Evolutionary conservation across 108 stramenopile genomes (phyloP).

Genomic region (Nannochloropsis salina): DNA sequence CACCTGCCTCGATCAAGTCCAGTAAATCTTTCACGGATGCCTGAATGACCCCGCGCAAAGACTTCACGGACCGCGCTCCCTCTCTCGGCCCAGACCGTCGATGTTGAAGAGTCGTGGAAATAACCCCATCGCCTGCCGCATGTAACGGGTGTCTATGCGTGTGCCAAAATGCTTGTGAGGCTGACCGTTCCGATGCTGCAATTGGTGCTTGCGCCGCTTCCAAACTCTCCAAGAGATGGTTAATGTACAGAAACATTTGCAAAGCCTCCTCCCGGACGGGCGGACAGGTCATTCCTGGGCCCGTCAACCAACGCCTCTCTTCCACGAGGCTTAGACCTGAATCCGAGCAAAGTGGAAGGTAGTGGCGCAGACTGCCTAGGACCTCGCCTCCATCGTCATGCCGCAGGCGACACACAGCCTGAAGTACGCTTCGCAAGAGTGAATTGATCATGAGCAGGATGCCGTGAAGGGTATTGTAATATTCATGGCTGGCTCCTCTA

Average conservation of each 20-base stretch:
- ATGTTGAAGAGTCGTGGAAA: too few species aligned
- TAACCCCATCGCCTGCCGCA: too few species aligned
- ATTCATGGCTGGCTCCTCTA: neutral
- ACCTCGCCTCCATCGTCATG: neutral
- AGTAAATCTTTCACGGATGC: neutral
- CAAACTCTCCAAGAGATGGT: neutral
- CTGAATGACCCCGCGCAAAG: neutral
- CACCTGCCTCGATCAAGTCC: neutral
- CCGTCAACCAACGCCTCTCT: neutral
- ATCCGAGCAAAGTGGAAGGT: neutral
- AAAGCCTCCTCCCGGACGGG: neutral
- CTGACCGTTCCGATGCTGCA: too few species aligned
- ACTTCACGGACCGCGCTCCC: neutral
- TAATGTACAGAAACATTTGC: neutral
- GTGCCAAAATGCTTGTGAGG: neutral
- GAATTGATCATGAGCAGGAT: neutral
- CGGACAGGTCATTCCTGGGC: neutral
- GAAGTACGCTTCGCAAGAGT: neutral
- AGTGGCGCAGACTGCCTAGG: neutral
- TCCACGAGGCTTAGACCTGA: neutral
- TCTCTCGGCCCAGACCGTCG: neutral
- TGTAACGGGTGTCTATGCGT: neutral
- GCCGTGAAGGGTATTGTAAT: slow-evolving; percentile 14
- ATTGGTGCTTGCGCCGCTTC: neutral
- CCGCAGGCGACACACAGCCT: neutral